A percentile compares a stretch with the other conserved stretches of the same genome.
phyloP scores from a whole-genome alignment of 2,329 filamentous ascomycete species.

The Fusarium kyushuense region DNA sequence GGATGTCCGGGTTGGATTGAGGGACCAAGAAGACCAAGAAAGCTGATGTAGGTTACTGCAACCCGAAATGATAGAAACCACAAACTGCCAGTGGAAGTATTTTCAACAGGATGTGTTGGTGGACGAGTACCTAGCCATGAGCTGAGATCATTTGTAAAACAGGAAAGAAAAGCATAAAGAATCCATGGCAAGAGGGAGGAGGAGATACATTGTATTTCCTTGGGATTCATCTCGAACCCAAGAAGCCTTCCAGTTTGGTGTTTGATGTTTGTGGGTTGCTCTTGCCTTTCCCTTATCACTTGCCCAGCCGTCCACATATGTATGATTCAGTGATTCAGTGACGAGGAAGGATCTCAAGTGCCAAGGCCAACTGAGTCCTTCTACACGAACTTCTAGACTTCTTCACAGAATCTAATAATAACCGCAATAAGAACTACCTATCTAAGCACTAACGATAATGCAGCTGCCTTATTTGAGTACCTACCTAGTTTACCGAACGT shows the following conservation, averaged over 20 bases:
- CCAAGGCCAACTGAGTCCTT: background rate
- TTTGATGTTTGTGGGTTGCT: background rate
- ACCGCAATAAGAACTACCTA: too few species aligned
- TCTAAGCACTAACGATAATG: background rate
- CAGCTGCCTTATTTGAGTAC: background rate
- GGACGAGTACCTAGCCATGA: background rate
- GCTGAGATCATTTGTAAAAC: background rate
- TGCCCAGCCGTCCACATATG: background rate
- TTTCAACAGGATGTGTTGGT: slow-evolving; percentile 21
- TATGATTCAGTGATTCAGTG: background rate
- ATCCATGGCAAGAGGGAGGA: background rate
- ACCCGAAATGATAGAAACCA: slow-evolving; percentile 40
- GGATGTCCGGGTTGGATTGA: slow-evolving; percentile 39
- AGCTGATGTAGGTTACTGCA: slow-evolving; percentile 30
- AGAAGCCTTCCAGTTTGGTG: slow-evolving; percentile 1
- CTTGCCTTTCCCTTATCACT: slow-evolving; percentile 4
- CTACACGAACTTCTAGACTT: background rate
- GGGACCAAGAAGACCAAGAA: slow-evolving; percentile 43
- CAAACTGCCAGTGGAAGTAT: slow-evolving; percentile 34
- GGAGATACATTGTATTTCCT: background rate
- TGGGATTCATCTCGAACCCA: background rate
- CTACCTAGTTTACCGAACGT: background rate
- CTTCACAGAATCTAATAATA: too few species aligned
- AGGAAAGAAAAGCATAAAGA: background rate
- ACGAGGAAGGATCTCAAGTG: slow-evolving; percentile 1